These are phyloP conservation scores for Vickermania spadyakhi DNA, from an alignment of 208 protist genomes.

Conservation along the genomic window DNA sequence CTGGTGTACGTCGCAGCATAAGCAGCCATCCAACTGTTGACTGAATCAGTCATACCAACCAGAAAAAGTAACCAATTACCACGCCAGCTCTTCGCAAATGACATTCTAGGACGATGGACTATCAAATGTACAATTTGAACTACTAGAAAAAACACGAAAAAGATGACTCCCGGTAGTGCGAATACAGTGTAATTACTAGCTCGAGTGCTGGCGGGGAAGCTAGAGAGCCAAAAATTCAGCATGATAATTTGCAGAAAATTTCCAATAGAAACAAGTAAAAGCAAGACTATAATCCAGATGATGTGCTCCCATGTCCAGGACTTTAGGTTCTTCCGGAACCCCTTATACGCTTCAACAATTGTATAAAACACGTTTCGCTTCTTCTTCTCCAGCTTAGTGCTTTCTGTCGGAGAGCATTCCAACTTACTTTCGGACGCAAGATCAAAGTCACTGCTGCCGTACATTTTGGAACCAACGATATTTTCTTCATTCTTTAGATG, in stretches of 20 bases:
- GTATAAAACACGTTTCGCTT: not conserved
- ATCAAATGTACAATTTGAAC: constrained; percentile 39
- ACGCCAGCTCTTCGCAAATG: constrained; percentile 33
- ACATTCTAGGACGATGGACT: constrained; percentile 35
- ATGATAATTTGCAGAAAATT: constrained; percentile 80
- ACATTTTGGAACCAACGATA: not conserved
- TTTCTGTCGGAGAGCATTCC: too few relatives aligned
- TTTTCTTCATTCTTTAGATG: not conserved
- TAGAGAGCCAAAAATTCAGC: constrained; percentile 77
- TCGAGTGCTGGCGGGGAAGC: constrained; percentile 44
- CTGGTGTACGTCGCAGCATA: constrained; percentile 75
- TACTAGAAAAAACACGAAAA: constrained; percentile 45
- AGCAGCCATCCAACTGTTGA: constrained; percentile 69
- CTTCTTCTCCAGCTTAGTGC: not conserved
- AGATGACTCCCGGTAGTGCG: constrained; percentile 51
- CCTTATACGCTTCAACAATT: not conserved
- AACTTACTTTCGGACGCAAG: too few relatives aligned
- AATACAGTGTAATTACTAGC: constrained; percentile 73
- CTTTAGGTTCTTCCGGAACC: constrained; percentile 15
- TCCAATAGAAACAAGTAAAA: constrained; percentile 52
- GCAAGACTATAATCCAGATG: constrained; percentile 30
- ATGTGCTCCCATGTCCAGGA: constrained; percentile 24
- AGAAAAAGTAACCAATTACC: constrained; percentile 38
- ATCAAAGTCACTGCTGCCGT: not conserved
- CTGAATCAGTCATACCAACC: constrained; percentile 57